A percentile compares a stretch with the other conserved stretches of the same genome.
Conservation (phyloP, 306 rosid species). For the Coriaria nepalensis region DNA sequence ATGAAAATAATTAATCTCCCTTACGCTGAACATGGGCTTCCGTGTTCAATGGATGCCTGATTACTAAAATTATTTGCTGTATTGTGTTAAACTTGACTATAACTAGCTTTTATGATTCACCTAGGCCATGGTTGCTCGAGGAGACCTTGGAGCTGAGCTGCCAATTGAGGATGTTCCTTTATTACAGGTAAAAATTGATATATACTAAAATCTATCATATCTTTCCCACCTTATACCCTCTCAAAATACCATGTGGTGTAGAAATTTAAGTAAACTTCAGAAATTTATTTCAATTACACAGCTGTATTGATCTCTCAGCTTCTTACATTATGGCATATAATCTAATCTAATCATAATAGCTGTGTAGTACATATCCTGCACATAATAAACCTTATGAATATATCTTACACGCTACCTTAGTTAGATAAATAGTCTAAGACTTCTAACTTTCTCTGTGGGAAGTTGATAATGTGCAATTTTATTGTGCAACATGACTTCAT, state of each 20-base stretch:
- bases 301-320: no score
- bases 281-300: no score
- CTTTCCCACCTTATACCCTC: constrained; percentile 2
- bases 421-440: no score
- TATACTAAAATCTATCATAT: constrained; percentile 3
- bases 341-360: no score
- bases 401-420: no score
- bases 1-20: no score
- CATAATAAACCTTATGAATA: no score
- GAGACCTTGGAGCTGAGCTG: constrained; percentile 99
- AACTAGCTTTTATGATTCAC: constrained; percentile 8
- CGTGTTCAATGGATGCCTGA: not conserved
- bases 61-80: not conserved
- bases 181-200: constrained; percentile 52
- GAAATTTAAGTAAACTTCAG: no score
- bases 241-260: not conserved
- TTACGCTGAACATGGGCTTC: not conserved
- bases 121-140: constrained; percentile 99
- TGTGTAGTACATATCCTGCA: no score
- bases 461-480: not conserved
- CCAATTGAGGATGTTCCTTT: constrained; percentile 96
- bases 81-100: not conserved
- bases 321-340: no score
- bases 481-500: constrained; percentile 2
- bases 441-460: no score